Conservation (phyloP, 306 rosid genomes). For the Fragaria nilgerrensis region DNA sequence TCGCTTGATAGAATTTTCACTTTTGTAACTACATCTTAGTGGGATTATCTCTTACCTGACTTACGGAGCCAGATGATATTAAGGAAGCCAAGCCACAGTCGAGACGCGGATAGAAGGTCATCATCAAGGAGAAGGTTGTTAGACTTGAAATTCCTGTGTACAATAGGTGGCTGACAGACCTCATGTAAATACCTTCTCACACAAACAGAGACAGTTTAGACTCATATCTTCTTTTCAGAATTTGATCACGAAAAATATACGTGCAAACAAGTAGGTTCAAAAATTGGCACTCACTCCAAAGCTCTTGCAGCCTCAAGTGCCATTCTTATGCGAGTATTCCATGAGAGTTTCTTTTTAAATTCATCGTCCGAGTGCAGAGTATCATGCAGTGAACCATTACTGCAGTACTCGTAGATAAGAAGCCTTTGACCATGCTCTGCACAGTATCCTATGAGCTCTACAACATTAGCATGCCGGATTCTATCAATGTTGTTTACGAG, state of each 20-base stretch:
- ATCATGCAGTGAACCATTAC: conserved; percentile 75
- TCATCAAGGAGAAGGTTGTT: conserved; percentile 89
- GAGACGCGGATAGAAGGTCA: conserved; percentile 72
- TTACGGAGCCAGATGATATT: conserved; percentile 88
- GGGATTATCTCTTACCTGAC: conserved; percentile 57
- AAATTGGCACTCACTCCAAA: conserved; percentile 69
- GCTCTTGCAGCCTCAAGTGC: conserved; percentile 99
- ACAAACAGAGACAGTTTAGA: conserved; percentile 25
- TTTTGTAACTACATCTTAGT: background rate
- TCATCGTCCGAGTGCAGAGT: conserved; percentile 77
- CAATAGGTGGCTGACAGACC: conserved; percentile 76
- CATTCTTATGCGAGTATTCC: conserved; percentile 85
- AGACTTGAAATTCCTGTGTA: conserved; percentile 92
- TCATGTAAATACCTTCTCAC: conserved; percentile 82
- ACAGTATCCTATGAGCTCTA: conserved; percentile 86
- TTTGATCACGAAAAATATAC: background rate
- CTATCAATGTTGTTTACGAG: conserved; percentile 70
- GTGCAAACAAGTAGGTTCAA: background rate
- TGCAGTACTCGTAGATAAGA: conserved; percentile 84
- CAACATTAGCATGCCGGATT: conserved; percentile 78
- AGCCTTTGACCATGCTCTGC: conserved; percentile 98
- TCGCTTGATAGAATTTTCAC: background rate
- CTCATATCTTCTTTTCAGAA: background rate
- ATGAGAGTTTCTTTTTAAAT: conserved; percentile 54
- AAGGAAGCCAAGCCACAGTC: conserved; percentile 96